Percentiles rank a stretch among this genome's conserved stretches.
phyloP scores from a whole-genome alignment of 2,329 filamentous ascomycete species.

The Colletotrichum graminicola region DNA sequence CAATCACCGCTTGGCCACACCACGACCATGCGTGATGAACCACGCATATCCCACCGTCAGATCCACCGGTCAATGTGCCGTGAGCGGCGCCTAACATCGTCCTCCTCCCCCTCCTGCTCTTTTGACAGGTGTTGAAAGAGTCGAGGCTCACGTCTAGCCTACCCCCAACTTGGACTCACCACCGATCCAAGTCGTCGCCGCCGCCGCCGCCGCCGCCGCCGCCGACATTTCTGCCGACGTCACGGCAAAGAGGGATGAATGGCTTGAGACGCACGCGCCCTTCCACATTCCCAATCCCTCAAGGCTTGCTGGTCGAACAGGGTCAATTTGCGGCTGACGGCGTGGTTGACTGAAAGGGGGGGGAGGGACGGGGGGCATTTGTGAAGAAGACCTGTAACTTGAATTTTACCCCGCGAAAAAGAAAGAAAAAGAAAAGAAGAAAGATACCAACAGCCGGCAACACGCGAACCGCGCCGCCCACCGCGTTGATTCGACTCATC shows the following conservation, averaged over 20 bases:
- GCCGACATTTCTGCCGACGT: conserved; percentile 17
- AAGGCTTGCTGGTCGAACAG: conserved; percentile 10
- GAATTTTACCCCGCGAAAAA: conserved; percentile 17
- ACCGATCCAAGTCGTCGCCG: background rate
- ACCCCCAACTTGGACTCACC: conserved; percentile 8
- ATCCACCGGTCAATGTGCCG: background rate
- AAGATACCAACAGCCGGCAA: conserved; percentile 8
- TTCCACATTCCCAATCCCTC: conserved; percentile 12
- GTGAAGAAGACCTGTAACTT: background rate
- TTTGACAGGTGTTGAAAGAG: background rate
- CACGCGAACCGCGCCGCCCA: conserved; percentile 21
- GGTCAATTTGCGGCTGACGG: conserved; percentile 26
- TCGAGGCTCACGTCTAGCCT: background rate
- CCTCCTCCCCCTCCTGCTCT: background rate
- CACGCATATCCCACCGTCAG: background rate
- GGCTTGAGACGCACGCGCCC: conserved; percentile 1
- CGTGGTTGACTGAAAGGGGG: background rate
- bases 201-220: background rate
- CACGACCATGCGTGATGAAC: background rate
- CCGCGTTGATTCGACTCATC: conserved; percentile 24
- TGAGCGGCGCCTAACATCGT: background rate
- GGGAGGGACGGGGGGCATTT: too few species aligned
- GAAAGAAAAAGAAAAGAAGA: too few species aligned
- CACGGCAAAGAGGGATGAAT: conserved; percentile 3
- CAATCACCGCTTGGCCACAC: conserved; percentile 8